These are phyloP conservation scores for Phylloporus arenicola DNA, from an alignment of 768 basidiomycete species.

Conservation along the genomic window DNA sequence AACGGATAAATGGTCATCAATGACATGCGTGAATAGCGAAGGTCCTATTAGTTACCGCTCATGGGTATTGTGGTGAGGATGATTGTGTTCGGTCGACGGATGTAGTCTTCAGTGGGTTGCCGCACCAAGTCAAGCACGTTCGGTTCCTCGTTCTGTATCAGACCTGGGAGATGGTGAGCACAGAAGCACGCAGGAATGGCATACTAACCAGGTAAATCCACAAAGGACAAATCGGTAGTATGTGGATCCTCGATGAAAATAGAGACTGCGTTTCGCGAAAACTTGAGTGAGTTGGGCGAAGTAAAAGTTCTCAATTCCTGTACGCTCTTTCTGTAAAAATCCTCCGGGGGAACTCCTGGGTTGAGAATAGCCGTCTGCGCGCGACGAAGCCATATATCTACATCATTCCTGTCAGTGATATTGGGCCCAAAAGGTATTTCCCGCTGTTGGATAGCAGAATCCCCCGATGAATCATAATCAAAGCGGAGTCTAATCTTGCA, in stretches of 20 bases:
- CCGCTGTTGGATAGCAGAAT: slow-evolving; percentile 1
- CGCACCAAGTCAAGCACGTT: slow-evolving; percentile 42
- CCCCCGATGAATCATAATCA: slow-evolving; percentile 29
- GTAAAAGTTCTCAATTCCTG: slow-evolving; percentile 25
- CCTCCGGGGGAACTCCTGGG: slow-evolving; percentile 9
- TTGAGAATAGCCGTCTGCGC: slow-evolving; percentile 44
- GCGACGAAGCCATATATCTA: slow-evolving; percentile 42
- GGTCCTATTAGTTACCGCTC: slow-evolving; percentile 38
- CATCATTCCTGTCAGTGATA: slow-evolving; percentile 26
- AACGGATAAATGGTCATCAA: neutral
- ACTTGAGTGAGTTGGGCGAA: slow-evolving; percentile 27
- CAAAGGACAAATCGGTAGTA: slow-evolving; percentile 45
- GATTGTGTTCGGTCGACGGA: slow-evolving; percentile 46
- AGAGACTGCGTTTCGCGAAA: slow-evolving; percentile 49
- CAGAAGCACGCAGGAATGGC: neutral
- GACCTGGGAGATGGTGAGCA: slow-evolving; percentile 32
- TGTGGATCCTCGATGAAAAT: slow-evolving; percentile 41
- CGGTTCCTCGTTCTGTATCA: slow-evolving; percentile 51
- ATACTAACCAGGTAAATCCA: slow-evolving; percentile 48
- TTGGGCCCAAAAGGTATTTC: slow-evolving; percentile 26
- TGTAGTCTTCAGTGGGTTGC: slow-evolving; percentile 43
- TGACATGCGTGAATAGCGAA: neutral
- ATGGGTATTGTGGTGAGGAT: slow-evolving; percentile 65
- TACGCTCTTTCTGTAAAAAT: slow-evolving; percentile 20
- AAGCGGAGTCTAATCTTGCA: slow-evolving; percentile 42